Evolutionary conservation across 2,329 filamentous ascomycete species (phyloP).

Genomic region (Seiridium unicorne): DNA sequence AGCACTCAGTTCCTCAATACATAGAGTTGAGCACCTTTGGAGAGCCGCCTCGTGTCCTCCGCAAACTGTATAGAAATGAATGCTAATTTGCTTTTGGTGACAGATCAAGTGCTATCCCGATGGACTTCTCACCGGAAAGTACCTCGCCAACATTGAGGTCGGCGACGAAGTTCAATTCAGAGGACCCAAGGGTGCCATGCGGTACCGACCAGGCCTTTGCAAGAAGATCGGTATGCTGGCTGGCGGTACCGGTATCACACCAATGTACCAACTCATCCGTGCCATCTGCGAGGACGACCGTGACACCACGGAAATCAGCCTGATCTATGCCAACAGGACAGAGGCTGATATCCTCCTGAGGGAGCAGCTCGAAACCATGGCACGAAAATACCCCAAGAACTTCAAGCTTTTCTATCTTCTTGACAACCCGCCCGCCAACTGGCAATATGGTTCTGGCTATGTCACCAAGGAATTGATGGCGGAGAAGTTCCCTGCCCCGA

Average conservation of each 20-base stretch:
- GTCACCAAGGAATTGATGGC: slow-evolving; percentile 50
- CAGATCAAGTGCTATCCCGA: slow-evolving; percentile 47
- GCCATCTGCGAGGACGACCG: slow-evolving; percentile 60
- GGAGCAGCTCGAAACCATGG: slow-evolving; percentile 53
- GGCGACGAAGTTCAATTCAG: slow-evolving; percentile 51
- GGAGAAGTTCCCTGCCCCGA: slow-evolving; percentile 45
- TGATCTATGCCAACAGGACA: slow-evolving; percentile 59
- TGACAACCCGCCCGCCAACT: slow-evolving; percentile 42
- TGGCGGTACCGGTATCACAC: slow-evolving; percentile 51
- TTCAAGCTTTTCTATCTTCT: slow-evolving; percentile 57
- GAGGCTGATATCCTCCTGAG: slow-evolving; percentile 61
- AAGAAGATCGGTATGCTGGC: slow-evolving; percentile 54
- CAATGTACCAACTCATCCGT: slow-evolving; percentile 62
- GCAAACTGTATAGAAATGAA: background rate
- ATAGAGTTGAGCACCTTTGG: no score
- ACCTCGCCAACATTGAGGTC: slow-evolving; percentile 43
- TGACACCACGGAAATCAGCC: slow-evolving; percentile 54
- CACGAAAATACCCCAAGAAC: slow-evolving; percentile 47
- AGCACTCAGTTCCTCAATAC: background rate
- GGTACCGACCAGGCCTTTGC: slow-evolving; percentile 40
- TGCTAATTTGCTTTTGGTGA: background rate
- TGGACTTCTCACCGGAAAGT: slow-evolving; percentile 47
- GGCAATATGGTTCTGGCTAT: slow-evolving; percentile 48
- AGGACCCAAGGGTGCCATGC: slow-evolving; percentile 57
- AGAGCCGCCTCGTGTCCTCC: no score